Percentiles rank a stretch among this genome's conserved stretches.
phyloP scores from a whole-genome alignment of 1,284 basidiomycete genomes.

The Ganoderma lingzhi region DNA sequence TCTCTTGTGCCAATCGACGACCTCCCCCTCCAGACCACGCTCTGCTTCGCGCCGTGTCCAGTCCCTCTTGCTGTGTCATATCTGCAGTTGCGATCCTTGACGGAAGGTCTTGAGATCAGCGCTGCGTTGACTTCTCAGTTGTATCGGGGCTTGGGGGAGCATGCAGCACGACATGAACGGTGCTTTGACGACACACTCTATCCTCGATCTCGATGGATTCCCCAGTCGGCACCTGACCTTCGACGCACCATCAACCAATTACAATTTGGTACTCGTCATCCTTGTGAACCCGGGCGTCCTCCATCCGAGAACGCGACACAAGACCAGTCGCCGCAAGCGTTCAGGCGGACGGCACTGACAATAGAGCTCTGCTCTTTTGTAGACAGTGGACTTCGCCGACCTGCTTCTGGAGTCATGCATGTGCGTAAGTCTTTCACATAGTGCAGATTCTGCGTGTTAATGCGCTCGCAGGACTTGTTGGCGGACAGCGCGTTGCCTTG shows the following conservation, averaged over 20 bases:
- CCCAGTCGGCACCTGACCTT: conserved; percentile 21
- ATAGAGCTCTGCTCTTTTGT: conserved; percentile 22
- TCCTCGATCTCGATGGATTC: conserved; percentile 15
- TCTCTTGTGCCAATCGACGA: conserved; percentile 73
- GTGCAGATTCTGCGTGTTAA: background rate
- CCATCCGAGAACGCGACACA: background rate
- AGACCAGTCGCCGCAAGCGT: conserved; percentile 13
- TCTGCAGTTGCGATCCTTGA: conserved; percentile 69
- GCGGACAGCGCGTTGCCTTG: conserved; percentile 16
- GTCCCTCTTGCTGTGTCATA: conserved; percentile 71
- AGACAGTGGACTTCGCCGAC: conserved; percentile 25
- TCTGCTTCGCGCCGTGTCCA: conserved; percentile 73
- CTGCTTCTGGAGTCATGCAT: conserved; percentile 18
- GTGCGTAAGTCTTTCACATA: conserved; percentile 11
- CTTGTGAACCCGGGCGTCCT: background rate
- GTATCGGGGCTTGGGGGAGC: background rate
- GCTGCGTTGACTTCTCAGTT: conserved; percentile 17
- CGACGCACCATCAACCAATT: conserved; percentile 36
- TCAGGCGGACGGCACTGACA: conserved; percentile 17
- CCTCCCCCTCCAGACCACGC: conserved; percentile 81
- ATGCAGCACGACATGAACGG: background rate
- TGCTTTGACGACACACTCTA: conserved; percentile 19
- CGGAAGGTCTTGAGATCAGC: conserved; percentile 55
- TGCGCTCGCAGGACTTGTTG: conserved; percentile 18
- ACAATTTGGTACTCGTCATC: conserved; percentile 24